Evolutionary conservation across 495 filamentous ascomycete genomes (phyloP), one percentile per base, ranked within the genome.

Genomic region (Penicillium coprophilum): DNA sequence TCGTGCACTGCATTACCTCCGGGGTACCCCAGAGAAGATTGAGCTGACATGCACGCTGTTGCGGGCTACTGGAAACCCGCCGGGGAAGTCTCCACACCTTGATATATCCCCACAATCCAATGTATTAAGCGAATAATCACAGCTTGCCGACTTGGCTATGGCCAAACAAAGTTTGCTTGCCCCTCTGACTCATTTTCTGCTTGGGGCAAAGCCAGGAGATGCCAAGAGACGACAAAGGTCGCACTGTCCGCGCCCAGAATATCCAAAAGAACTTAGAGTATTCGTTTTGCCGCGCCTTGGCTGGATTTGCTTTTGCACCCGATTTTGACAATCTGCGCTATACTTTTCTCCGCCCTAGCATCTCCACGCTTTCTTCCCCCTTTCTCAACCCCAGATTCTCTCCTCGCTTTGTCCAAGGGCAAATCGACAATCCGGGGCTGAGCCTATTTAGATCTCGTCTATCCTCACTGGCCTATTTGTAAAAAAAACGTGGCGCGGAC

Each of bases 331-430:
- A 19, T 19, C 32, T 52, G 56, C 31, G 56, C 41, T 69, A 66
- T 67, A 57, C 57, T 20, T 54, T 69, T 69, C 64, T 69, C 67
- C 64, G 67, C 64, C 59, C 64, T 56, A 55, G 43, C 52, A 55
- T 61, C 60, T 55, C 59, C 66, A 61, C 48, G 40, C 34, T 56
- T 39, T 50, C 38, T 9, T 51, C 45, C 59, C 55, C 56, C 23
- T 39, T 28, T 31, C 12, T 31, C 28, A 43, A 46, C 63, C 65
- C 63, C 65, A 38, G 65, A 61, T 61, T 67, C 23, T 45, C 21
- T 46, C 49, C 45, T 63, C 50, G 50, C 36, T 55, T 60, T 46
- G 41, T 38, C 57, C 47, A 45, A 28, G 43, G 32, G 48, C 28
- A 46, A 48, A 47, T 47, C 28, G 38, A 46, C 28, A 28, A 46